These are phyloP conservation scores for Dioscorea alata DNA, from an alignment of 106 monocot species.

Conservation along the genomic window DNA sequence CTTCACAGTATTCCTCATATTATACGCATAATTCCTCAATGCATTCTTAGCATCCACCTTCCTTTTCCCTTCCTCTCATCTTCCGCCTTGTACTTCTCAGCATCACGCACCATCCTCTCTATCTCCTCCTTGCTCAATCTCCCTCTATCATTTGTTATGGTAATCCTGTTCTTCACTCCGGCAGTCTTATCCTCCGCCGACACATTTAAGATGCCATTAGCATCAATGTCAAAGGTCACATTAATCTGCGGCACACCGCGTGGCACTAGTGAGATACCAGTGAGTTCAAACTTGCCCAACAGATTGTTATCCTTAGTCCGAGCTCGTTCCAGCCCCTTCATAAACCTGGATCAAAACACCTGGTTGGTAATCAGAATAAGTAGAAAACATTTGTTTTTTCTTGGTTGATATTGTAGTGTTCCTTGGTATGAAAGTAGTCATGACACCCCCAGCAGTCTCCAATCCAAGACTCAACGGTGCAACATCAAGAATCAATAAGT, in stretches of 20 bases:
- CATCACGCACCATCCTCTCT: neutral
- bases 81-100: neutral
- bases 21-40: neutral
- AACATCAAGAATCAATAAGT: constrained; percentile 31
- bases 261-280: neutral
- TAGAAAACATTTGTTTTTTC: constrained; percentile 22
- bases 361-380: neutral
- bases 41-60: neutral
- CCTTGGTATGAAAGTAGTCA: constrained; percentile 30
- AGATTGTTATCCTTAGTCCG: constrained; percentile 2
- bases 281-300: neutral
- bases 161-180: constrained; percentile 1
- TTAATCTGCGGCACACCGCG: neutral
- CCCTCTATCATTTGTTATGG: constrained; percentile 1
- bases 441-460: constrained; percentile 25
- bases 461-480: constrained; percentile 37
- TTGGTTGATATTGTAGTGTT: constrained; percentile 50
- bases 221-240: neutral
- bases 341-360: neutral
- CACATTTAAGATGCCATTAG: neutral
- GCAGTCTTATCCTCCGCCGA: neutral
- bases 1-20: neutral
- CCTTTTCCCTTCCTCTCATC: neutral
- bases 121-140: constrained; percentile 1
- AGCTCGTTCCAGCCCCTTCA: neutral